Percentiles rank a stretch among this genome's conserved stretches.
Conservation (phyloP, 805 yeast species). For the Candida vartiovaarae region DNA sequence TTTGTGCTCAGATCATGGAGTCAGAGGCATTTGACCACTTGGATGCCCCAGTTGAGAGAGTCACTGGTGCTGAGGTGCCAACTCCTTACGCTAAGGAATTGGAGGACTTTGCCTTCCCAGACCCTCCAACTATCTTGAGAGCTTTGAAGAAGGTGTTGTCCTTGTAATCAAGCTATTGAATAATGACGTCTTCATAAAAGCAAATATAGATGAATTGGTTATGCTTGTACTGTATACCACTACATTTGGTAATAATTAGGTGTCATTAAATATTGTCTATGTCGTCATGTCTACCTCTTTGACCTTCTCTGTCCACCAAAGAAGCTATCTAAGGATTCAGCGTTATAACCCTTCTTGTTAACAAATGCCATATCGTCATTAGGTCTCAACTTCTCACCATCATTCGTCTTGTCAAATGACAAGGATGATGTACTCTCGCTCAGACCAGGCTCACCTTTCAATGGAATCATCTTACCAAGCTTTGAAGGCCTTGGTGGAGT, state of each 20-base stretch:
- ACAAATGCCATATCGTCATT: not conserved
- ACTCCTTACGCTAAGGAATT: constrained; percentile 95
- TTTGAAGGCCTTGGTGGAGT: not conserved
- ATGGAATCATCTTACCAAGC: not conserved
- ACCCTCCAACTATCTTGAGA: constrained; percentile 80
- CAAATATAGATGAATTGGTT: not conserved
- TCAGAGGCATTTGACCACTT: constrained; percentile 96
- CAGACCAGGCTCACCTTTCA: no score
- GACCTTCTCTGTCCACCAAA: not conserved
- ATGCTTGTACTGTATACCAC: not conserved
- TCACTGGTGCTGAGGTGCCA: constrained; percentile 99
- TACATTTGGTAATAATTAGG: not conserved
- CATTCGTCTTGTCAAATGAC: not conserved
- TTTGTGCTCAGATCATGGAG: constrained; percentile 96
- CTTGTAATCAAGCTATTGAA: constrained; percentile 30
- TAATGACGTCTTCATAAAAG: not conserved
- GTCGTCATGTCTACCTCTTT: not conserved
- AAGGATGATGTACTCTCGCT: no score
- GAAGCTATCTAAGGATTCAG: not conserved
- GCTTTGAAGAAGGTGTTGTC: constrained; percentile 78
- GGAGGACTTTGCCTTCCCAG: constrained; percentile 99
- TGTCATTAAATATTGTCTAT: not conserved
- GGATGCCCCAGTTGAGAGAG: constrained; percentile 98
- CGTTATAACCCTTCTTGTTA: not conserved
- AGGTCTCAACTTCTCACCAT: no score